phyloP scores from a whole-genome alignment of 805 yeast species.

The Zygotorulaspora danielsina region DNA sequence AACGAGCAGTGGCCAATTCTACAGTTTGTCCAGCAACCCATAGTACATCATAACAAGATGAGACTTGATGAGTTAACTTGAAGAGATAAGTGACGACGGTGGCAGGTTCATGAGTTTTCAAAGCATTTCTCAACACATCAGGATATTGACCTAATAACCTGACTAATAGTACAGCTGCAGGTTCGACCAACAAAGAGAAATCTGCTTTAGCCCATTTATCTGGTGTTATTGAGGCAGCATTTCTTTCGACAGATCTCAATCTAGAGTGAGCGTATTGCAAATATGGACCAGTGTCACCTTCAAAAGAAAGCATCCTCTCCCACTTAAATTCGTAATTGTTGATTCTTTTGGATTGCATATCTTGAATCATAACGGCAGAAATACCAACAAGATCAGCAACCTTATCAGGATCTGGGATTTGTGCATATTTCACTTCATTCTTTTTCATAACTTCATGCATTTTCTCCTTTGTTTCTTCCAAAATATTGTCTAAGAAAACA shows the following conservation, averaged over 20 bases:
- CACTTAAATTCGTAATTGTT: slow-evolving; percentile 95
- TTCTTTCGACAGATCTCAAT: slow-evolving; percentile 89
- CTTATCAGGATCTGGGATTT: slow-evolving; percentile 87
- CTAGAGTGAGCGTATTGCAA: slow-evolving; percentile 98
- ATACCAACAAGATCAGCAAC: slow-evolving; percentile 95
- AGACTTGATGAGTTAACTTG: slow-evolving; percentile 86
- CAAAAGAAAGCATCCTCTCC: slow-evolving; percentile 97
- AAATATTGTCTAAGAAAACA: slow-evolving; percentile 90
- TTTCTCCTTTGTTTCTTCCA: slow-evolving; percentile 86
- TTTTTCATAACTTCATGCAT: slow-evolving; percentile 96
- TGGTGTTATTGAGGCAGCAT: slow-evolving; percentile 48
- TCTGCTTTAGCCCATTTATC: slow-evolving; percentile 48
- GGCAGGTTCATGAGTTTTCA: slow-evolving; percentile 84
- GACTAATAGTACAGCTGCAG: slow-evolving; percentile 63
- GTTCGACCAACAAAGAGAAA: slow-evolving; percentile 60
- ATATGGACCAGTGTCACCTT: slow-evolving; percentile 99
- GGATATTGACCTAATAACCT: slow-evolving; percentile 87
- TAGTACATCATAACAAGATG: slow-evolving; percentile 90
- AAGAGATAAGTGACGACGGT: slow-evolving; percentile 91
- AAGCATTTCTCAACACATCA: slow-evolving; percentile 77
- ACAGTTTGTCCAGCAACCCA: slow-evolving; percentile 96
- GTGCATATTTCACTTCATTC: slow-evolving; percentile 86
- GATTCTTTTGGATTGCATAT: slow-evolving; percentile 95
- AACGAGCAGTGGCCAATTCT: slow-evolving; percentile 82
- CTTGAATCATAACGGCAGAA: slow-evolving; percentile 98